Evolutionary conservation across 495 filamentous ascomycete species (phyloP), one percentile per base, ranked within the genome.

Genomic region (Penicillium nucicola): DNA sequence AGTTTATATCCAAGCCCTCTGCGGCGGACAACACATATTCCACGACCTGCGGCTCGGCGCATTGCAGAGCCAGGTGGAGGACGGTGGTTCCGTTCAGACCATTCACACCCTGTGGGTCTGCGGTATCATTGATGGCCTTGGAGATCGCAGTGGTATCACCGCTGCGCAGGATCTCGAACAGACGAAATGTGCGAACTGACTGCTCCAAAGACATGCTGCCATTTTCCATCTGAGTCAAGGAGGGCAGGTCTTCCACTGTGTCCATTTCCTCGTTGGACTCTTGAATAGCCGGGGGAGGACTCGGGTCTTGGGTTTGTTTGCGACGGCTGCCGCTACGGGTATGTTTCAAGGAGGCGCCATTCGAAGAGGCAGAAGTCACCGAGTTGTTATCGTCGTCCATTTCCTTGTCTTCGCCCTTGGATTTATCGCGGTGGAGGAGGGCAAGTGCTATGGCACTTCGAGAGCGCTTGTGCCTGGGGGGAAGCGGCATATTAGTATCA

Each of bases 41-140:
- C n/a, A 98, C 85, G 11, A 98, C 90, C n/a, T 88, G 85, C 20
- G 86, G 80, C 60, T 97, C 92, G 14, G 95, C 95, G 60, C 93
- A 98, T 65, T 97, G 93, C n/a, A 97, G 88, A 20, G 93, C 92
- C 43, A 98, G 75, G 67, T 97, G 95, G 13, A 98, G 77, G 34
- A 96, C 84, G 0, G 88, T 90, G 2, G 91, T 93, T 33, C 92
- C 90, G 35, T 90, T 88, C 14, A 92, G 68, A 4, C 69, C 69
- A 18, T 69, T 63, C 11, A 61, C 64, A 13, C 62, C 71, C 13
- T 73, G 67, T 9, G 70, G 62, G 25, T 76, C 69, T 46, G 80
- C 72, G 20, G 83, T 68, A 58, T 95, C 90, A 48, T 86, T 85
- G 52, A 96, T 87, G 8, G 89, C 91, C 61, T 87, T 90, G 20